Evolutionary conservation across 2,329 filamentous ascomycete species (phyloP).

Genomic region (Neoscytalidium dimidiatum): DNA sequence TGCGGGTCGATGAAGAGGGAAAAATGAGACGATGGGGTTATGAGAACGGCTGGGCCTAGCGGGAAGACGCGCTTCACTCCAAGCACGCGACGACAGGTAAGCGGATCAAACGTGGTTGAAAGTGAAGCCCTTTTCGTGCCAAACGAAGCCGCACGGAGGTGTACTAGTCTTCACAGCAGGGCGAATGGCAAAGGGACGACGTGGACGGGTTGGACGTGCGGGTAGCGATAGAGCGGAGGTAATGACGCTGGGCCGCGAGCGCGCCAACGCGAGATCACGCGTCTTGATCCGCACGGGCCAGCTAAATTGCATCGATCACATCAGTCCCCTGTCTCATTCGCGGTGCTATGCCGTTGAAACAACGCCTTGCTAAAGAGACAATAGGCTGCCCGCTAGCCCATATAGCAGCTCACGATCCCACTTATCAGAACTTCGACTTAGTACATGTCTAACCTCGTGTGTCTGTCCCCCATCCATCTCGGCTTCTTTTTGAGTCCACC

Average conservation of each 20-base stretch:
- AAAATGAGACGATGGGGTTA: neutral
- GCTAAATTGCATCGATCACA: no score
- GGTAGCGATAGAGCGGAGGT: neutral
- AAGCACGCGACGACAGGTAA: no score
- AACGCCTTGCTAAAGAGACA: no score
- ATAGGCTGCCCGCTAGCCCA: no score
- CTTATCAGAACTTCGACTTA: neutral
- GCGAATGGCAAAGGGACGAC: neutral
- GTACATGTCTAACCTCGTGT: neutral
- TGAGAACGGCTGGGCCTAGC: no score
- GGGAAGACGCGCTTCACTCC: no score
- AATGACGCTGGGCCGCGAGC: constrained; percentile 3
- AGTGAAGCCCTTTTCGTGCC: no score
- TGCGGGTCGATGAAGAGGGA: neutral
- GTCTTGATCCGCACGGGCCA: constrained; percentile 1
- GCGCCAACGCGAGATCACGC: constrained; percentile 17
- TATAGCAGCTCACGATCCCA: no score
- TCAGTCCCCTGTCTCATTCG: neutral
- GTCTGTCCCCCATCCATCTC: constrained; percentile 1
- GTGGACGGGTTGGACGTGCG: neutral
- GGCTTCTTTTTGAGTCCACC: neutral
- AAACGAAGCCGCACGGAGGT: no score
- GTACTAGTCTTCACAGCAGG: neutral
- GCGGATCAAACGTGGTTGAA: no score
- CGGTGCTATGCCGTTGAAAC: no score